These are phyloP conservation scores for Herpotrichia juniperi DNA, from an alignment of 2,329 filamentous ascomycete species.

Conservation along the genomic window DNA sequence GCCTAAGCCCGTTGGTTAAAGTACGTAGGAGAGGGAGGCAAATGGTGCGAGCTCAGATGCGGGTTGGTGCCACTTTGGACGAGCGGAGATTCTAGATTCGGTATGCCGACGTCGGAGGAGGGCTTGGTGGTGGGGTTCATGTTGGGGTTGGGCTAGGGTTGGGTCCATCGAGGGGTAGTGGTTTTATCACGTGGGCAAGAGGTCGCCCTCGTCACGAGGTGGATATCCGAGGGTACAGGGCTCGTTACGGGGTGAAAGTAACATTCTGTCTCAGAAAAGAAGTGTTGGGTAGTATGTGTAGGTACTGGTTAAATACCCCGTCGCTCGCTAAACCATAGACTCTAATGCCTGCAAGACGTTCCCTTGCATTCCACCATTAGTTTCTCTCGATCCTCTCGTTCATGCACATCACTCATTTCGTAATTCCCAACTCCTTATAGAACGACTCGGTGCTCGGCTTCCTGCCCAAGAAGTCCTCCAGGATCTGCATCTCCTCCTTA, in stretches of 20 bases:
- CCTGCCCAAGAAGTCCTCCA: constrained; percentile 79
- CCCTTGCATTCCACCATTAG: too few species aligned
- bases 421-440: constrained; percentile 73
- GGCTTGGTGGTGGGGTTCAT: neutral
- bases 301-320: too few species aligned
- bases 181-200: neutral
- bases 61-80: constrained; percentile 24
- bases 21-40: neutral
- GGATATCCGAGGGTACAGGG: too few species aligned
- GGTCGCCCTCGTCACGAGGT: constrained; percentile 2
- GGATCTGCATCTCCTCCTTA: constrained; percentile 79
- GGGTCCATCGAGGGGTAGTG: neutral
- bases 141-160: too few species aligned
- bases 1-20: neutral
- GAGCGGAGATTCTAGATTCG: constrained; percentile 30
- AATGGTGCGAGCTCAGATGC: constrained; percentile 24
- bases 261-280: too few species aligned
- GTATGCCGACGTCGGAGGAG: constrained; percentile 29
- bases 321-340: too few species aligned
- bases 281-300: too few species aligned
- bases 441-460: constrained; percentile 80
- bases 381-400: neutral
- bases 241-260: too few species aligned
- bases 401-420: constrained; percentile 21
- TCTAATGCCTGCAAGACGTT: too few species aligned